Evolutionary conservation across 139 green algal species (phyloP), one percentile per base, ranked within the genome.

Genomic region (Pseudopediastrum boryanum): DNA sequence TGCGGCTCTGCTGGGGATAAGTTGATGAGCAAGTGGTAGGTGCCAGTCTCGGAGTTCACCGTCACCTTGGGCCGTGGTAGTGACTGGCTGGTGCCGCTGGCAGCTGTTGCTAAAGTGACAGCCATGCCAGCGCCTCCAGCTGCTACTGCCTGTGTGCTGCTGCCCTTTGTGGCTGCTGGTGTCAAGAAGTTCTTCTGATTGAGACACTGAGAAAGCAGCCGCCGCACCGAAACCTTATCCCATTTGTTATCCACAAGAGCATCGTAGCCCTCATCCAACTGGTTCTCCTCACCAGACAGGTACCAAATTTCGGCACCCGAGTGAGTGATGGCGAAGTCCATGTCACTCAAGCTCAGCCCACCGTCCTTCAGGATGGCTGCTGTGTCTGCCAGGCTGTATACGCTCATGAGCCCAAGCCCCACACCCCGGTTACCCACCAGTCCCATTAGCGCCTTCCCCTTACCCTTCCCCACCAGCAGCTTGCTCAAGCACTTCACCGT

Each of bases 291-390:
- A 35, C 31, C 50, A 39, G 33, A 35, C 10, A n/a, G 23, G 79
- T 84, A 83, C 71, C 84, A 80, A 75, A 91, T 63, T 70, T 89
- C 80, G 13, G 72, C 71, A 50, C 85, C 87, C 13, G 61, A 64
- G 56, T 87, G 83, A n/a, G 79, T 87, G 29, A 91, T 81, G 19
- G 90, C 29, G 64, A 91, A 86, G 83, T 87, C 86, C 19, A 95
- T 51, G 6, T 85, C 56, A 19, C 9, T 2, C 3, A 82, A 66
- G 52, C 41, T 21, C 23, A 87, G 31, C 31, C 80, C 85, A 27
- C 59, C 64, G 2, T 59, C 21, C 2, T 44, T 27, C 23, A 90
- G 80, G 52, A 77, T 27, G 5, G 59, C 76, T 36, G 50, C n/a
- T 48, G 77, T 73, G 8, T 82, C 84, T 38, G 27, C 13, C 27